phyloP scores from a whole-genome alignment of 2,329 filamentous ascomycete species.

The Beauveria medogensis region DNA sequence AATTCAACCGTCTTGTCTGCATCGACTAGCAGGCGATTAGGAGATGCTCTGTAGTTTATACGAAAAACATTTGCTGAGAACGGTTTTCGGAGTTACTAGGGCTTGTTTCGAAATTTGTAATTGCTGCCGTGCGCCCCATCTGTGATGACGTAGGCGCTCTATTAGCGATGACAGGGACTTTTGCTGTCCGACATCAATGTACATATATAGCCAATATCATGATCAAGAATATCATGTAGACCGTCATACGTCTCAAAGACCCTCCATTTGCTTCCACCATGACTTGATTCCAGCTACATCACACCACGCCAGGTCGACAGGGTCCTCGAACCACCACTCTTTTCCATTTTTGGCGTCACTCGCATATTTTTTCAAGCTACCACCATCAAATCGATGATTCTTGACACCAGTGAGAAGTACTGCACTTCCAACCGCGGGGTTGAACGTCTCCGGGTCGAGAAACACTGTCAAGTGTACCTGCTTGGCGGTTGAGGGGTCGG shows the following conservation, averaged over 20 bases:
- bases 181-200: background rate
- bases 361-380: slow-evolving; percentile 36
- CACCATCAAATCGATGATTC: slow-evolving; percentile 47
- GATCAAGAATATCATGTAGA: background rate
- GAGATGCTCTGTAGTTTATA: background rate
- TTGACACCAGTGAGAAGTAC: slow-evolving; percentile 48
- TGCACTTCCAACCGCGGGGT: slow-evolving; percentile 37
- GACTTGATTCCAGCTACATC: slow-evolving; percentile 34
- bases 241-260: background rate
- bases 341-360: slow-evolving; percentile 27
- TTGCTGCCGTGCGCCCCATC: background rate
- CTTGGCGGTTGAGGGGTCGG: slow-evolving; percentile 43
- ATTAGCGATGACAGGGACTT: no score
- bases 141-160: background rate
- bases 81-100: background rate
- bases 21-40: background rate
- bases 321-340: slow-evolving; percentile 45
- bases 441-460: slow-evolving; percentile 42
- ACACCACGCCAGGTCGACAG: slow-evolving; percentile 40
- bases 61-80: background rate
- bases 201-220: background rate
- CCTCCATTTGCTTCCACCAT: slow-evolving; percentile 35
- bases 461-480: slow-evolving; percentile 47
- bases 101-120: background rate
- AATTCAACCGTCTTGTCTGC: background rate